Evolutionary conservation across 2,329 filamentous ascomycete species (phyloP), one percentile per base, ranked within the genome.

Genomic region (Diaporthe capsici): DNA sequence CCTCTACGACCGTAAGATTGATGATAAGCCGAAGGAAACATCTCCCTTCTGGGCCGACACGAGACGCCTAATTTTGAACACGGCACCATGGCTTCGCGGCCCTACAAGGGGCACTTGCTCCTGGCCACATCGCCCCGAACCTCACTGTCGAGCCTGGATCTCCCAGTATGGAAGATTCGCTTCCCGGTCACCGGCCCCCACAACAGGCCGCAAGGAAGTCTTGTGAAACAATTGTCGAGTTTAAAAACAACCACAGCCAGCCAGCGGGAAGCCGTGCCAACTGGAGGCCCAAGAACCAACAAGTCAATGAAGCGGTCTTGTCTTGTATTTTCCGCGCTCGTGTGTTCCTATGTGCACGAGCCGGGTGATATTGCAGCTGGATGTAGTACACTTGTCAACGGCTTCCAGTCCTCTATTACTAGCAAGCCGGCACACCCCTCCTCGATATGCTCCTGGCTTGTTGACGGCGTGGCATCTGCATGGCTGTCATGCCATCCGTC

Each of bases 211-310:
- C 58, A 65, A 57, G 58, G 71, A 57, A 73, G 47, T 44, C 58
- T 65, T 44, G 58, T 65, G 58, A 73, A 73, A 65, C 71, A 73
- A 65, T 73, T 53, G 71, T 63, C 49, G 44, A 65, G 58, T 57
- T 47, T 49, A 63, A 60, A 57, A 73, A 51, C 70, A 61, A 72
- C 55, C 17, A 22, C 55, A 42, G 65, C 65, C 65, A 61, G 55
- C 55, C 34, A 34, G 34, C 34, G 34, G 44, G 44, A 63, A 61
- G 42, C 71, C 20, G 49, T 47, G 34, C 42, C 58, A 57, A 44
- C 47, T 63, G n/a, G 60, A 65, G 68, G 47, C 13, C 34, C 47
- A 47, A 49, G 42, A n/a, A 22, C 71, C 49, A 42, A 49, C 53
- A 42, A 39, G 44, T 61, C 51, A 58, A 42, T 25, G 34, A 34